These are phyloP conservation scores for Aspergillus nanangensis DNA, from an alignment of 495 filamentous ascomycete species.

Conservation along the genomic window DNA sequence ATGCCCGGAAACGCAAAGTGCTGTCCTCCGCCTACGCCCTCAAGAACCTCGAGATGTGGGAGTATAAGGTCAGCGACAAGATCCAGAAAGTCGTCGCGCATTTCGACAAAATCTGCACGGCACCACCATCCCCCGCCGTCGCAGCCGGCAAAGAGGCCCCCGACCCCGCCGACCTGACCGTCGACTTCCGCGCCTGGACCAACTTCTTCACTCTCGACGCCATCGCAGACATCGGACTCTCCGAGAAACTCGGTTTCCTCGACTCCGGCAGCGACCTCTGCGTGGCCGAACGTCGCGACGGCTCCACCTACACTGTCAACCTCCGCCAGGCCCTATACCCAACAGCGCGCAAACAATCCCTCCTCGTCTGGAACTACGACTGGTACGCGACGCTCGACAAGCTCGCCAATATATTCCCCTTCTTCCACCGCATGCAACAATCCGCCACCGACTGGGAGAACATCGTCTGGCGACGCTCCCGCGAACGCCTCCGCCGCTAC, in stretches of 20 bases:
- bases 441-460: conserved; percentile 25
- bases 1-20: conserved; percentile 46
- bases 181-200: conserved; percentile 44
- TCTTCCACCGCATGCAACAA: conserved; percentile 23
- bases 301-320: conserved; percentile 32
- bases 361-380: conserved; percentile 43
- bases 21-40: conserved; percentile 49
- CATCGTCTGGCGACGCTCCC: conserved; percentile 39
- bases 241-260: conserved; percentile 47
- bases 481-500: conserved; percentile 35
- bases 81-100: conserved; percentile 35
- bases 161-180: conserved; percentile 19
- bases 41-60: conserved; percentile 53
- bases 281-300: conserved; percentile 35
- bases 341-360: conserved; percentile 38
- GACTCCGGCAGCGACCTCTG: conserved; percentile 41
- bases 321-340: conserved; percentile 44
- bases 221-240: conserved; percentile 51
- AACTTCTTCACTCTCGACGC: conserved; percentile 45
- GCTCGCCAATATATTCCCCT: conserved; percentile 28
- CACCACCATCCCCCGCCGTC: conserved; percentile 18
- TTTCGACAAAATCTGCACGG: conserved; percentile 32
- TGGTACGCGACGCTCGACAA: conserved; percentile 36
- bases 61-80: conserved; percentile 52
- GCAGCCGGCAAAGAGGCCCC: conserved; percentile 19